Conservation (phyloP, 768 basidiomycete species). For the Chlorophyllum brunneum region DNA sequence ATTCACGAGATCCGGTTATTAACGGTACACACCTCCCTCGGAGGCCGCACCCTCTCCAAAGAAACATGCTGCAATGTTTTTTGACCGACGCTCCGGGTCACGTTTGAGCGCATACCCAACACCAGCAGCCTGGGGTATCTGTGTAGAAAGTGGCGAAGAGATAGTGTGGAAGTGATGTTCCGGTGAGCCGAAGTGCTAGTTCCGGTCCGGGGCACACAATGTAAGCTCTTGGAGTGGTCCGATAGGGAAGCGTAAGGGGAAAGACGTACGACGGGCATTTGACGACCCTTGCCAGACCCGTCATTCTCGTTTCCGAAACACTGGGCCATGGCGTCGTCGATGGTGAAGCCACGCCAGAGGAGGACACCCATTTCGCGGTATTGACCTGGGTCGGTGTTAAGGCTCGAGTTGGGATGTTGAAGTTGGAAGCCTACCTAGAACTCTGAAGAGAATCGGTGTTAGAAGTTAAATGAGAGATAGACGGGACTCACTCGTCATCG, state of each 20-base stretch:
- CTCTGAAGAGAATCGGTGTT: slow-evolving; percentile 36
- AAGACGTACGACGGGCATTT: slow-evolving; percentile 83
- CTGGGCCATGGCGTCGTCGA: slow-evolving; percentile 85
- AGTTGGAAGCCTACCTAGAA: slow-evolving; percentile 75
- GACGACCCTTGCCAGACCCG: slow-evolving; percentile 75
- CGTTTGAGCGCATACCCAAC: slow-evolving; percentile 88
- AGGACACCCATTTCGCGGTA: slow-evolving; percentile 93
- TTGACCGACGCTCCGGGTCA: slow-evolving; percentile 60
- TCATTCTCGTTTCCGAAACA: slow-evolving; percentile 89
- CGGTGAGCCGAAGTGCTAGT: slow-evolving; percentile 80
- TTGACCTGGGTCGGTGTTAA: slow-evolving; percentile 49
- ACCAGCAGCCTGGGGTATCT: slow-evolving; percentile 93
- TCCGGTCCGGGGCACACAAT: slow-evolving; percentile 9
- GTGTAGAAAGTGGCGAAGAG: slow-evolving; percentile 89
- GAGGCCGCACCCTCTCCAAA: slow-evolving; percentile 95
- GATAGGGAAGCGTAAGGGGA: neutral
- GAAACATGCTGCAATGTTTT: slow-evolving; percentile 81
- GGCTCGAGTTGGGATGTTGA: neutral
- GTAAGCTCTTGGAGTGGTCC: neutral
- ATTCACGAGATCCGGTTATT: neutral
- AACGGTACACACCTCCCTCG: slow-evolving; percentile 57
- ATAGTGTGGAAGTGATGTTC: slow-evolving; percentile 90
- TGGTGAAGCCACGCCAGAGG: slow-evolving; percentile 78
- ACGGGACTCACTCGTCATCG: slow-evolving; percentile 78
- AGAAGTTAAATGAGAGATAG: neutral